Percentiles rank a stretch among this genome's conserved stretches.
Evolutionary conservation across 805 yeast genomes (phyloP).

Genomic region (Sugiyamaella chiloensis): DNA sequence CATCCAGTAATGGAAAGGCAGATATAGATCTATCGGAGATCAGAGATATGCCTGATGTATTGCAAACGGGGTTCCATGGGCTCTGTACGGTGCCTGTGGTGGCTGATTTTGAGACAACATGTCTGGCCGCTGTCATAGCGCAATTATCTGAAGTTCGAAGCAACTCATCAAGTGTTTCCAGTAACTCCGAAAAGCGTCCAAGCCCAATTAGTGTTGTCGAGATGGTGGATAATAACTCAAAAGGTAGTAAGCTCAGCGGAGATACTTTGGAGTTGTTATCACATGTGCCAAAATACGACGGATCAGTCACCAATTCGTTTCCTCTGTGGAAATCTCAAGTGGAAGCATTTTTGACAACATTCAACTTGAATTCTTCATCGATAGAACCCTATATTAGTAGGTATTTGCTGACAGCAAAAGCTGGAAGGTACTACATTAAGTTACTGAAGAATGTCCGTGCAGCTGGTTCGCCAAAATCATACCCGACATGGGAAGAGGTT

Average conservation of each 20-base stretch:
- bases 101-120: neutral
- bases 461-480: neutral
- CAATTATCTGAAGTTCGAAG: neutral
- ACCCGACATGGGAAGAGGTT: constrained; percentile 15
- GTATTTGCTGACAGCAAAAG: constrained; percentile 8
- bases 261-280: constrained; percentile 5
- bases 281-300: constrained; percentile 5
- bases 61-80: neutral
- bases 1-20: neutral
- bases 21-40: neutral
- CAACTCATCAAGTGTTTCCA: neutral
- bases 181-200: neutral
- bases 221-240: neutral
- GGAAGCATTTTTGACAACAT: constrained; percentile 5
- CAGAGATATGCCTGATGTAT: neutral
- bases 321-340: constrained; percentile 12
- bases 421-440: constrained; percentile 1
- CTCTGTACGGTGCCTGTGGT: neutral
- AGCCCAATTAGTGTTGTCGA: no score
- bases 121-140: neutral
- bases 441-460: neutral
- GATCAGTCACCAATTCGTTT: constrained; percentile 4
- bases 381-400: constrained; percentile 12
- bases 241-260: neutral
- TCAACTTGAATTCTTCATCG: constrained; percentile 1